Conservation (phyloP, 257 asterid genomes). For the Anisodus acutangulus region DNA sequence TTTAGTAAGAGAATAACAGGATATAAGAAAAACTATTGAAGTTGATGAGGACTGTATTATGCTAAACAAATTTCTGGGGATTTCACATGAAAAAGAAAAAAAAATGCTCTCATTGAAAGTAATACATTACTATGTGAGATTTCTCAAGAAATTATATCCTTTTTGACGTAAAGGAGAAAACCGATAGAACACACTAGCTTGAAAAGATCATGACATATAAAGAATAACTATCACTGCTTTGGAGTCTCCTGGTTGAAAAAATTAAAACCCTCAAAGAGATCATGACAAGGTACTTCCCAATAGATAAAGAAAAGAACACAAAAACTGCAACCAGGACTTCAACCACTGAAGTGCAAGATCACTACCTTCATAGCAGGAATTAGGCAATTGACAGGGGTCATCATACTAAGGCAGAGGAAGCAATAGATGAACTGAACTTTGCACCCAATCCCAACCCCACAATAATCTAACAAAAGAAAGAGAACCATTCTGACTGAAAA, state of each 20-base stretch:
- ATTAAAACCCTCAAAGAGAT: conserved; percentile 14
- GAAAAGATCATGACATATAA: neutral
- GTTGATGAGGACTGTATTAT: neutral
- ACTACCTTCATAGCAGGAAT: neutral
- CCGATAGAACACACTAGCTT: neutral
- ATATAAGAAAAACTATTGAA: neutral
- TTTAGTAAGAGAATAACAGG: neutral
- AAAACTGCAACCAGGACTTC: conserved; percentile 1
- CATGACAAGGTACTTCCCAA: neutral
- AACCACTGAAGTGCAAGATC: neutral
- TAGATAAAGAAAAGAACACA: neutral
- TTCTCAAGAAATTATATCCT: conserved; percentile 34
- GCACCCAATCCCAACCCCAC: conserved; percentile 31
- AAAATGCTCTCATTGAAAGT: neutral
- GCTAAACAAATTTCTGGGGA: neutral
- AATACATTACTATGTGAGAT: neutral
- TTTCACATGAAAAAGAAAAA: neutral
- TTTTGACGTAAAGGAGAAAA: neutral
- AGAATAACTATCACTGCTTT: neutral
- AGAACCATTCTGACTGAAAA: neutral
- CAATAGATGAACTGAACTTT: neutral
- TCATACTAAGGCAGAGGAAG: conserved; percentile 7
- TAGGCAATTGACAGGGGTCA: neutral
- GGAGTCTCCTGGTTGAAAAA: neutral
- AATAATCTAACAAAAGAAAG: conserved; percentile 28